A percentile compares a stretch with the other conserved stretches of the same genome.
Evolutionary conservation across 2,329 filamentous ascomycete species (phyloP).

Genomic region (Paecilomyces sp.): DNA sequence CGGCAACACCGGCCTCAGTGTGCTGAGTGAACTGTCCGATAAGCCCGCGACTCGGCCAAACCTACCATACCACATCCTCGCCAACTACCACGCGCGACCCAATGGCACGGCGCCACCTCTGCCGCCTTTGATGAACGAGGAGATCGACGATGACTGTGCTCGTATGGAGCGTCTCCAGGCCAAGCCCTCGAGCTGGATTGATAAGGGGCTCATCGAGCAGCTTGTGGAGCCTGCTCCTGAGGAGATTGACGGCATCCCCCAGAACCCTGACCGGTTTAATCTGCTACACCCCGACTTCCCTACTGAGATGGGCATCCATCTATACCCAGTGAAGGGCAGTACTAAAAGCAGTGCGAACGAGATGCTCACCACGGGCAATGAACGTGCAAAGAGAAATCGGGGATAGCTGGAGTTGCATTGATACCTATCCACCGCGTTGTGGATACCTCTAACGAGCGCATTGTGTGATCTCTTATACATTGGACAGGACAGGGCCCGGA

Average conservation of each 20-base stretch:
- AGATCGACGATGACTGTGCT: conserved; percentile 39
- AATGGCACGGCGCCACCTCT: conserved; percentile 37
- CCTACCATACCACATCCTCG: conserved; percentile 39
- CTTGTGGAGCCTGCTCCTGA: conserved; percentile 25
- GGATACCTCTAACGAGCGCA: neutral
- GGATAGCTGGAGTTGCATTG: neutral
- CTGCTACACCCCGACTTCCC: conserved; percentile 40
- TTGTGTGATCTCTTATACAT: neutral
- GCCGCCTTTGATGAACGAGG: conserved; percentile 38
- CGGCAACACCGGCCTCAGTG: conserved; percentile 46
- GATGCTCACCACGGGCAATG: conserved; percentile 15
- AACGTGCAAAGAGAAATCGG: conserved; percentile 5
- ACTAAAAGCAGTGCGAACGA: conserved; percentile 10
- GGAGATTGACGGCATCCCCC: conserved; percentile 21
- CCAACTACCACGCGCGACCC: conserved; percentile 38
- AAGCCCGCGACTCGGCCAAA: conserved; percentile 39
- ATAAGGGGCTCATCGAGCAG: conserved; percentile 32
- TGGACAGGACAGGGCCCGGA: neutral
- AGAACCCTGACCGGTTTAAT: conserved; percentile 28
- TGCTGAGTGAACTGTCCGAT: conserved; percentile 50
- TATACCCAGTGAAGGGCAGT: conserved; percentile 26
- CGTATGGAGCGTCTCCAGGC: conserved; percentile 32
- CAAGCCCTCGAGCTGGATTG: conserved; percentile 35
- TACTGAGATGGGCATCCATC: conserved; percentile 34
- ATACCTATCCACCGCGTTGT: neutral